Percentiles rank a stretch among this genome's conserved stretches.
These are phyloP conservation scores for Balansia obtecta DNA, from an alignment of 2,329 filamentous ascomycete genomes.

Conservation along the genomic window DNA sequence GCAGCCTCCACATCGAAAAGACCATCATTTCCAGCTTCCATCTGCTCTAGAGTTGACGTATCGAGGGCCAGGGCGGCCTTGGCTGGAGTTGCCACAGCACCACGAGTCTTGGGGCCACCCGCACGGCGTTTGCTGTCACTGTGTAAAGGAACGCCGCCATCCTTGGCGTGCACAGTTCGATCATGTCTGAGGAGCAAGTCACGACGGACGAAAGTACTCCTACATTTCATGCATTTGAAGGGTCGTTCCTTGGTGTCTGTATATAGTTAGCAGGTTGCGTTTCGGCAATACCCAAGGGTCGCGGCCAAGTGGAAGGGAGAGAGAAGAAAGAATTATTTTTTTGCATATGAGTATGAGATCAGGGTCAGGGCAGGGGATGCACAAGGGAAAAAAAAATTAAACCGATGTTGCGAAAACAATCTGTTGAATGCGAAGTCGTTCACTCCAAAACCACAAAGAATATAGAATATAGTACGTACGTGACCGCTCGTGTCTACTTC, in stretches of 20 bases:
- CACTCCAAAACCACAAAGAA: background rate
- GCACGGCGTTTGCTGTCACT: slow-evolving; percentile 85
- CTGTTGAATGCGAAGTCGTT: background rate
- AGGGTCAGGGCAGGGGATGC: background rate
- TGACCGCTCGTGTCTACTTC: slow-evolving; percentile 91
- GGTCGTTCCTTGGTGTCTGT: slow-evolving; percentile 96
- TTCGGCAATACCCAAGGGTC: background rate
- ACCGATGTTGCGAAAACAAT: too few relatives aligned
- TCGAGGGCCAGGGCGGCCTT: slow-evolving; percentile 74
- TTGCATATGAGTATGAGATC: too few relatives aligned
- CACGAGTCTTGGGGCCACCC: slow-evolving; percentile 53
- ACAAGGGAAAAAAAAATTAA: background rate
- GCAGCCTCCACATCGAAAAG: slow-evolving; percentile 95
- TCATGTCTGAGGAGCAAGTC: slow-evolving; percentile 95
- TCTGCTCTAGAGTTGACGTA: slow-evolving; percentile 77
- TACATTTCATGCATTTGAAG: slow-evolving; percentile 97
- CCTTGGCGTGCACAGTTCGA: slow-evolving; percentile 95
- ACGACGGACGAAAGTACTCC: slow-evolving; percentile 95
- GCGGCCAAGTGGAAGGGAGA: too few relatives aligned
- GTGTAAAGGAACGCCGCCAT: slow-evolving; percentile 85
- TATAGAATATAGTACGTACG: slow-evolving; percentile 53
- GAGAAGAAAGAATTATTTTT: too few relatives aligned
- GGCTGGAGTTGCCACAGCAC: slow-evolving; percentile 49
- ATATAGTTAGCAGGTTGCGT: slow-evolving; percentile 1
- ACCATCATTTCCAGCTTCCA: slow-evolving; percentile 80